phyloP scores from a whole-genome alignment of 2,329 filamentous ascomycete species.

The Xylariaceae sp. region DNA sequence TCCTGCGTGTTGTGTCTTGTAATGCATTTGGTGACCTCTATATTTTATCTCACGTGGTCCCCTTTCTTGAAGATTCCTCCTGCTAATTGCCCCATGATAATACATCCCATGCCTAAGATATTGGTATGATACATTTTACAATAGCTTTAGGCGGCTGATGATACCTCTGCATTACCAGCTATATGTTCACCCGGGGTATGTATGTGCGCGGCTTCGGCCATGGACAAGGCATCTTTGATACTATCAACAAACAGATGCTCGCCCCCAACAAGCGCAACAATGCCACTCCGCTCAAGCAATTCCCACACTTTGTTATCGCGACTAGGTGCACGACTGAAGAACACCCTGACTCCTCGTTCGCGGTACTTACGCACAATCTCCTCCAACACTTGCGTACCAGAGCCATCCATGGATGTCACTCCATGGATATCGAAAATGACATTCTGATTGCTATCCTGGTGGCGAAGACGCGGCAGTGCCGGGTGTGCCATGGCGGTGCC shows the following conservation, averaged over 20 bases:
- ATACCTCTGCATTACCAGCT: background rate
- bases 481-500: constrained; percentile 87
- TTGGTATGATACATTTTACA: constrained; percentile 12
- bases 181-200: constrained; percentile 22
- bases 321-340: constrained; percentile 68
- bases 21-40: too few species aligned
- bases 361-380: constrained; percentile 87
- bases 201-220: constrained; percentile 74
- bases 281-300: constrained; percentile 79
- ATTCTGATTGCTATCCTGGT: constrained; percentile 84
- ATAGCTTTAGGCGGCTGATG: constrained; percentile 3
- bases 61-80: too few species aligned
- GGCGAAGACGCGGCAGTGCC: constrained; percentile 79
- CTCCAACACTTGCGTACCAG: constrained; percentile 86
- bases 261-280: constrained; percentile 83
- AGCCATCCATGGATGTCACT: constrained; percentile 93
- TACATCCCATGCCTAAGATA: background rate
- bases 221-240: constrained; percentile 82
- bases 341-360: constrained; percentile 77
- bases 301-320: constrained; percentile 67
- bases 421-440: constrained; percentile 97
- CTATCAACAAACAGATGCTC: constrained; percentile 78
- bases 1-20: too few species aligned
- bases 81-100: too few species aligned
- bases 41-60: too few species aligned